Conservation (phyloP, 2,329 filamentous ascomycete genomes). For the Claviceps arundinis region DNA sequence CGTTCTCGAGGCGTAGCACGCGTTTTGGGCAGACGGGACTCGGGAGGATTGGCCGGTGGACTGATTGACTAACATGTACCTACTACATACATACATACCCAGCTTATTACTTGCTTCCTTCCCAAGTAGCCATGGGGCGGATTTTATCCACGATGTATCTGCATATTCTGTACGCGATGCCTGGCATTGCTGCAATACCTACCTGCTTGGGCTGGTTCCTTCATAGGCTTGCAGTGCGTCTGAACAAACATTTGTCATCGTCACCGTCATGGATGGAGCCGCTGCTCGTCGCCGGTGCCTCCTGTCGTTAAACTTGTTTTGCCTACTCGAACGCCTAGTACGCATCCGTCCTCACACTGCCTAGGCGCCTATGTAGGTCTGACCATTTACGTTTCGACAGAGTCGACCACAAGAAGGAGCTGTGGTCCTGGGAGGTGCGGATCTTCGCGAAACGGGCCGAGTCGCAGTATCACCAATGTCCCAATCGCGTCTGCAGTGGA, state of each 20-base stretch:
- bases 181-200: neutral
- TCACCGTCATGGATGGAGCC: neutral
- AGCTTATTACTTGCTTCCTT: too few relatives aligned
- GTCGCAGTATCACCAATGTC: neutral
- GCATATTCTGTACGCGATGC: neutral
- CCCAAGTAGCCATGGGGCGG: too few relatives aligned
- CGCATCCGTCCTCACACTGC: neutral
- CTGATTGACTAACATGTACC: neutral
- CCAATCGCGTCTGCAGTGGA: neutral
- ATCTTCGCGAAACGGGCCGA: neutral
- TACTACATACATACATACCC: neutral
- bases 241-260: neutral
- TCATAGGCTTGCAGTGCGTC: neutral
- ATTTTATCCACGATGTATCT: neutral
- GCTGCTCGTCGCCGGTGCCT: neutral
- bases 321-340: neutral
- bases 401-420: neutral
- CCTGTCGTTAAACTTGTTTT: neutral
- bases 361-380: neutral
- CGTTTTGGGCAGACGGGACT: slow-evolving; percentile 1
- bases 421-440: neutral
- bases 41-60: neutral
- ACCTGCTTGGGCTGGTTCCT: neutral
- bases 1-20: neutral
- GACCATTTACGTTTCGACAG: neutral